These are phyloP conservation scores for Yamadazyma laniorum DNA, from an alignment of 805 yeast genomes.

Conservation along the genomic window DNA sequence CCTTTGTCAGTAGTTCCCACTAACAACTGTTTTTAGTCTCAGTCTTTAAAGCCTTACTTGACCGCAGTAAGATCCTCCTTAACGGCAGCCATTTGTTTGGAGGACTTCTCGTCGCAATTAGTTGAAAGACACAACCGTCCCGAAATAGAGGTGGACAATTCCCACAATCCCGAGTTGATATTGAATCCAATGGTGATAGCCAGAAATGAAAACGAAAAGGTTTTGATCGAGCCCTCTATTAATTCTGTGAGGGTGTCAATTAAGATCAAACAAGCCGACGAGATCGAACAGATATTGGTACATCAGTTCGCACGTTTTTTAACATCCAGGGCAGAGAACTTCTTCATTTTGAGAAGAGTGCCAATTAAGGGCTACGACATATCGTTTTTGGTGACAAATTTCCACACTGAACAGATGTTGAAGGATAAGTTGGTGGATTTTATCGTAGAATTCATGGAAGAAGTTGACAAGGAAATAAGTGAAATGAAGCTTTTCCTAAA, in stretches of 20 bases:
- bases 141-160: slow-evolving; percentile 82
- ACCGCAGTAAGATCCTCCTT: slow-evolving; percentile 91
- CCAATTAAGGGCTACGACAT: slow-evolving; percentile 92
- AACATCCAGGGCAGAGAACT: slow-evolving; percentile 93
- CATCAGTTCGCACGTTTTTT: slow-evolving; percentile 92
- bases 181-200: slow-evolving; percentile 87
- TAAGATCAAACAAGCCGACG: slow-evolving; percentile 96
- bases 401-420: slow-evolving; percentile 93
- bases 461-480: slow-evolving; percentile 96
- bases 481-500: slow-evolving; percentile 96
- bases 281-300: slow-evolving; percentile 90
- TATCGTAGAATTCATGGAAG: slow-evolving; percentile 98
- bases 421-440: slow-evolving; percentile 94
- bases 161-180: slow-evolving; percentile 71
- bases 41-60: slow-evolving; percentile 92
- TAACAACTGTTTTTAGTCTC: slow-evolving; percentile 53
- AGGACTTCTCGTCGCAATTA: slow-evolving; percentile 90
- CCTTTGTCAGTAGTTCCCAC: too few relatives aligned
- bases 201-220: slow-evolving; percentile 90
- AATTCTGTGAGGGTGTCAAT: slow-evolving; percentile 89
- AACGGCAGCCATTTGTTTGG: slow-evolving; percentile 89
- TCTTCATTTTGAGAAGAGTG: slow-evolving; percentile 84
- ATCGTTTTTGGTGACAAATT: slow-evolving; percentile 87
- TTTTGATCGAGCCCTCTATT: slow-evolving; percentile 89
- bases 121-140: slow-evolving; percentile 98